A percentile compares a stretch with the other conserved stretches of the same genome.
These are phyloP conservation scores for Clonostachys solani DNA, from an alignment of 2,329 filamentous ascomycete species.

Conservation along the genomic window DNA sequence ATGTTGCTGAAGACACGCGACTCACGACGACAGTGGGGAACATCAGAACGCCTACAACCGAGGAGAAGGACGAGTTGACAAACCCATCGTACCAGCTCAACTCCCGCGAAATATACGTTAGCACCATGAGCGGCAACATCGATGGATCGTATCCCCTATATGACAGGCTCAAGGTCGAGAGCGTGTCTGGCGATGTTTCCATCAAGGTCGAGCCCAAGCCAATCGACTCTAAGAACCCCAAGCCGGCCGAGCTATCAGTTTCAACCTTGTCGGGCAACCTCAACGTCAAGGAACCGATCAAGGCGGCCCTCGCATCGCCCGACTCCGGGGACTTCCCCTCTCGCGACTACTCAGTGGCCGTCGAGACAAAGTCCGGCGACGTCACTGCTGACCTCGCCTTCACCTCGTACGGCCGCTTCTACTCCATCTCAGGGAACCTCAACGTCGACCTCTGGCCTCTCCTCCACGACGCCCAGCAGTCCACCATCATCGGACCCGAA, in stretches of 20 bases:
- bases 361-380: constrained; percentile 38
- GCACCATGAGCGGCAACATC: constrained; percentile 38
- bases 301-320: constrained; percentile 7
- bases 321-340: constrained; percentile 24
- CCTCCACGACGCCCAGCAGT: constrained; percentile 31
- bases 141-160: constrained; percentile 45
- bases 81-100: constrained; percentile 31
- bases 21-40: constrained; percentile 32
- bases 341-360: constrained; percentile 39
- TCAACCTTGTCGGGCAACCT: constrained; percentile 38
- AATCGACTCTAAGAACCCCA: constrained; percentile 22
- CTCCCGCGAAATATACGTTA: constrained; percentile 33
- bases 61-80: constrained; percentile 12
- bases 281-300: constrained; percentile 32
- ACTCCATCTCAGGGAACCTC: constrained; percentile 34
- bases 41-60: constrained; percentile 24
- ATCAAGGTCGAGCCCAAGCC: constrained; percentile 34
- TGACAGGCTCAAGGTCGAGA: constrained; percentile 38
- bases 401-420: constrained; percentile 24
- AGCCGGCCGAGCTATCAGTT: constrained; percentile 33
- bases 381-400: constrained; percentile 35
- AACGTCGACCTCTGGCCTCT: constrained; percentile 37
- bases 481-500: constrained; percentile 33
- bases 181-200: constrained; percentile 36
- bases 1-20: constrained; percentile 14